Base-by-base conservation (phyloP, 495 filamentous ascomycete species). In the Lindgomyces ingoldianus region DNA sequence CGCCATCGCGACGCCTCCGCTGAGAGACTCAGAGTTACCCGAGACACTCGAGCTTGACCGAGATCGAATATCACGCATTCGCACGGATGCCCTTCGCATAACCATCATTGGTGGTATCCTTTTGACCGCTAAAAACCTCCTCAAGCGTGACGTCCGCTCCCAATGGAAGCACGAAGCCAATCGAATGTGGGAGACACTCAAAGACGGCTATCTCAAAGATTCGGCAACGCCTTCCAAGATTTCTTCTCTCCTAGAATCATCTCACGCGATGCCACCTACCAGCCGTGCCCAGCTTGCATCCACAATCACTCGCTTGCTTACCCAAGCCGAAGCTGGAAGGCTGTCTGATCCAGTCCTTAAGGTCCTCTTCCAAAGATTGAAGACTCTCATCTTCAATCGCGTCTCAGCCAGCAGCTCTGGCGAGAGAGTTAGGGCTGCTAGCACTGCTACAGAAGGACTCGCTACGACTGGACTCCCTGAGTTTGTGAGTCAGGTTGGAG, bases 61-160 rank as follows among this genome's bases (percentile, higher is more conserved):
- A 46, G 83, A 84, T 45, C 89, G 95, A 22, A 80, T 93, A 29
- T 74, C 77, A 24, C 81, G 83, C 27, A 80, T 91, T 41, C 89
- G 92, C 26, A 78, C 80, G 6, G 81, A 87, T 29, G 83, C 87
- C 10, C 84, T 93, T 57, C 85, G 87, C 47, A 87, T 94, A 65
- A 84, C 92, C 22, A 89, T 91, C 19, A 84, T 91, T 8, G 90
- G 90, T 18, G 83, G 86, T 21, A 92, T 98, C 57, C 80, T 96
- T 6, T 75, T 98, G 30, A 95, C 95, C 0, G 91, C 90, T 67
- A 98, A 98, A 80, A 98, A 96, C 71, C 81, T 97, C 11, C 86
- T 98, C 47, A 96, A 95, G 75, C 88, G 94, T 21, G 93, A 98
- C 74, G 89, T 92, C 19, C 87, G 94, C 29, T 85, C 84, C 1